phyloP scores from a whole-genome alignment of 495 filamentous ascomycete genomes.

The Letharia lupina region DNA sequence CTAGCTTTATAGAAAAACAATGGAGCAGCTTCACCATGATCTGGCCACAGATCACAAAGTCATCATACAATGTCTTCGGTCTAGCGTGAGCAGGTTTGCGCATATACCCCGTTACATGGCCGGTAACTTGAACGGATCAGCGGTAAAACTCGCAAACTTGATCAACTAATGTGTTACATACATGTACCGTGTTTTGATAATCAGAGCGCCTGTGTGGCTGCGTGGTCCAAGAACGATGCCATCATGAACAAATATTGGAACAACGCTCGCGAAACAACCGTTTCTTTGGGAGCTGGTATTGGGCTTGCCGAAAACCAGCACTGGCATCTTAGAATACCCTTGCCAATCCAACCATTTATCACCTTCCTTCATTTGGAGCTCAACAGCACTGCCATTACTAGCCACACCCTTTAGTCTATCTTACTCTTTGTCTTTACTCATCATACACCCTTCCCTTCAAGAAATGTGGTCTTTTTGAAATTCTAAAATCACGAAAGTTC shows the following conservation, averaged over 20 bases:
- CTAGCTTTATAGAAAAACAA: conserved; percentile 3
- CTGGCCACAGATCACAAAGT: background rate
- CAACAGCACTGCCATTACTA: background rate
- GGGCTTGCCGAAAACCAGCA: background rate
- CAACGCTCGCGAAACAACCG: background rate
- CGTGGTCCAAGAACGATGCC: too few species aligned
- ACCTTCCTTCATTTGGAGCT: background rate
- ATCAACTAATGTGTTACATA: background rate
- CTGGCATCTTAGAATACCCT: background rate
- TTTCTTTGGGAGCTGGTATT: background rate
- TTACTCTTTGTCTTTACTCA: background rate
- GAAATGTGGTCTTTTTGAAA: background rate
- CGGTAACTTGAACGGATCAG: background rate
- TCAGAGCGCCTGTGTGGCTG: too few species aligned
- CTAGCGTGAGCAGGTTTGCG: conserved; percentile 13
- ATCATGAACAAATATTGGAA: too few species aligned
- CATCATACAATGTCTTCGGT: background rate
- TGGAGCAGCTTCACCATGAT: background rate
- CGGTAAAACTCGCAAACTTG: background rate
- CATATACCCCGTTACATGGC: background rate
- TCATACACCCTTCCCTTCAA: background rate
- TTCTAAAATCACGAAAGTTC: too few species aligned
- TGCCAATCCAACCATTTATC: background rate
- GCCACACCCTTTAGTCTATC: background rate
- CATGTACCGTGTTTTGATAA: background rate